phyloP scores from a whole-genome alignment of 1,284 basidiomycete species.

The Cryptococcus sp. region DNA sequence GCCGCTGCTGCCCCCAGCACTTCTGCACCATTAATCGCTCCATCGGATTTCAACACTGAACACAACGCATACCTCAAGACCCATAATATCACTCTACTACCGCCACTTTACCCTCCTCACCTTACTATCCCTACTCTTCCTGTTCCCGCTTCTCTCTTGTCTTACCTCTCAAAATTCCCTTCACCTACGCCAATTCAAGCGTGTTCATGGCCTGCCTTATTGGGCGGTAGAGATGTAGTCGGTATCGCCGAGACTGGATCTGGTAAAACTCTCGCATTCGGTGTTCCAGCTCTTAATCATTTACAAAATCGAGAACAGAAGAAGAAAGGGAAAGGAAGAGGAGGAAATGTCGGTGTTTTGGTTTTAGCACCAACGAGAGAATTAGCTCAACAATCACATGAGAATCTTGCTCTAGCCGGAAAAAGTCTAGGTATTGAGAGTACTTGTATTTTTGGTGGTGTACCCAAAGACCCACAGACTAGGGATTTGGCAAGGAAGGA shows the following conservation, averaged over 20 bases:
- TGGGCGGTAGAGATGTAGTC: slow-evolving; percentile 80
- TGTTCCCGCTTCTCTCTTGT: slow-evolving; percentile 60
- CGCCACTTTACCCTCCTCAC: slow-evolving; percentile 60
- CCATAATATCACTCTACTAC: slow-evolving; percentile 69
- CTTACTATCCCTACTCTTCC: slow-evolving; percentile 67
- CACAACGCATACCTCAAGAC: slow-evolving; percentile 63
- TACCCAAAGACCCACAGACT: slow-evolving; percentile 79
- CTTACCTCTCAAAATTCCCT: slow-evolving; percentile 67
- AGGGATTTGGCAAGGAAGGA: slow-evolving; percentile 57
- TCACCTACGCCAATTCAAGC: slow-evolving; percentile 94
- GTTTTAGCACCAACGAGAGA: slow-evolving; percentile 92
- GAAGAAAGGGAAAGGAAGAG: slow-evolving; percentile 35
- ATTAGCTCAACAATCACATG: slow-evolving; percentile 89
- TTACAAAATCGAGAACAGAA: slow-evolving; percentile 45
- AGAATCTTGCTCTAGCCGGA: slow-evolving; percentile 74
- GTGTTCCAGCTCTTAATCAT: slow-evolving; percentile 69
- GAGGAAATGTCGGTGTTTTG: slow-evolving; percentile 63
- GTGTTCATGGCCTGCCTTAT: slow-evolving; percentile 87
- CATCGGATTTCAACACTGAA: slow-evolving; percentile 45
- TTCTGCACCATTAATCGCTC: slow-evolving; percentile 12
- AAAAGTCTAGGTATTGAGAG: slow-evolving; percentile 69
- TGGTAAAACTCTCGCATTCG: slow-evolving; percentile 96
- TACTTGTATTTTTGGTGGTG: slow-evolving; percentile 88
- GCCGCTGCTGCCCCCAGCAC: slow-evolving; percentile 17
- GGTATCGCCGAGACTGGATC: slow-evolving; percentile 97